Conservation (phyloP, 1,284 basidiomycete species). For the Rhizoctonia solani region DNA sequence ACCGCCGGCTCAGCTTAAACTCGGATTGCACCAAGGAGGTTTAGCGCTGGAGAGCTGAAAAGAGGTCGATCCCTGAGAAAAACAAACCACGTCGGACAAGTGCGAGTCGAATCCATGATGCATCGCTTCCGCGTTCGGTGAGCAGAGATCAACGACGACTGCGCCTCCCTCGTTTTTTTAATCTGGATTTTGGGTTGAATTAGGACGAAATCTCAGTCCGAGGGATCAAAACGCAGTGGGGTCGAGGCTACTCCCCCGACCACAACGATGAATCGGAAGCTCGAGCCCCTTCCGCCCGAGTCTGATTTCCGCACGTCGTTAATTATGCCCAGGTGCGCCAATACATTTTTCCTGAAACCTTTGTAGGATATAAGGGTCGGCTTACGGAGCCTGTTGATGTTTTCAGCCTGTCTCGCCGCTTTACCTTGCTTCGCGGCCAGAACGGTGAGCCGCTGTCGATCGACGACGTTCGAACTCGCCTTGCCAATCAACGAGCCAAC, state of each 20-base stretch:
- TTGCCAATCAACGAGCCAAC: constrained; percentile 73
- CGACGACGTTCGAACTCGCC: constrained; percentile 63
- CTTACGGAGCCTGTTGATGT: too few species aligned
- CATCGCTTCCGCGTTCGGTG: constrained; percentile 32
- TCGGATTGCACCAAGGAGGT: neutral
- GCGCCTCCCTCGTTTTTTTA: neutral
- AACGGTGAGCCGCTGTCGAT: constrained; percentile 65
- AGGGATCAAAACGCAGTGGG: constrained; percentile 18
- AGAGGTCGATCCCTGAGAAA: neutral
- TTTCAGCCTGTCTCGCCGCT: constrained; percentile 72
- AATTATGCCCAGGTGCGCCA: constrained; percentile 75
- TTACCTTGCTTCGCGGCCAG: constrained; percentile 71
- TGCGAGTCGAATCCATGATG: constrained; percentile 17
- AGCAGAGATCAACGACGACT: neutral
- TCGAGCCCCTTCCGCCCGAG: constrained; percentile 55
- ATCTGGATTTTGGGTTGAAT: neutral
- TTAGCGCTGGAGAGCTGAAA: constrained; percentile 3
- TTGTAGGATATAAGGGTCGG: too few species aligned
- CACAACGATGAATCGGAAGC: constrained; percentile 42
- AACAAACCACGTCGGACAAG: constrained; percentile 1
- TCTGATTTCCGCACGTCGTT: constrained; percentile 80
- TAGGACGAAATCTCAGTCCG: constrained; percentile 13
- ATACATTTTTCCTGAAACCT: too few species aligned
- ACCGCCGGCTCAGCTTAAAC: neutral
- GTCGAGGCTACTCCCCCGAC: constrained; percentile 38